Percentiles rank a stretch among this genome's conserved stretches.
phyloP scores from a whole-genome alignment of 495 filamentous ascomycete genomes.

The Hypoxylon fuscum region DNA sequence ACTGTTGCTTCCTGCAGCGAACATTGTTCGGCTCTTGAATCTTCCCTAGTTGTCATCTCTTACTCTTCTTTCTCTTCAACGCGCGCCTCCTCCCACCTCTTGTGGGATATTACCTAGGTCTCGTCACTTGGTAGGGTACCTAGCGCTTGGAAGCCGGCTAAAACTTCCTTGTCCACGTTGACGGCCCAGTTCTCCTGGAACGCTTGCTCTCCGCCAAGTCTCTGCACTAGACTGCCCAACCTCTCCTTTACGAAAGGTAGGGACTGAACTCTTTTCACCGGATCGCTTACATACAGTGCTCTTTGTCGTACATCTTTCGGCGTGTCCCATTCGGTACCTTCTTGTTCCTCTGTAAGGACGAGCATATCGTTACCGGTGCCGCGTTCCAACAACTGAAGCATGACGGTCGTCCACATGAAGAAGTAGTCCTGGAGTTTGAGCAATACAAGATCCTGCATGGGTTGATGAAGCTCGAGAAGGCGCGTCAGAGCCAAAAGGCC shows the following conservation, averaged over 20 bases:
- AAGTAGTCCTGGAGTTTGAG: conserved; percentile 60
- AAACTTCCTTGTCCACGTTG: conserved; percentile 87
- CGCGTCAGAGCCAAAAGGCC: conserved; percentile 83
- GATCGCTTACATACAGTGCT: conserved; percentile 68
- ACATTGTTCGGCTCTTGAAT: no score
- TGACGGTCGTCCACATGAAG: conserved; percentile 61
- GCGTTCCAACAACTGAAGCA: conserved; percentile 50
- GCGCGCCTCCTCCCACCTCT: neutral
- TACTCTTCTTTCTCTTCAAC: no score
- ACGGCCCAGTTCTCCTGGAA: conserved; percentile 83
- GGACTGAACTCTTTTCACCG: conserved; percentile 74
- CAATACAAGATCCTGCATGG: conserved; percentile 59
- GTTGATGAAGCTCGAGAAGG: conserved; percentile 71
- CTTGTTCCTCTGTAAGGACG: conserved; percentile 74
- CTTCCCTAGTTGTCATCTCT: no score
- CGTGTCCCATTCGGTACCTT: conserved; percentile 73
- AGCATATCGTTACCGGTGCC: conserved; percentile 50
- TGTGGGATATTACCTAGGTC: conserved; percentile 2
- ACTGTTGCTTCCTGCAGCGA: no score
- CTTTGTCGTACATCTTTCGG: conserved; percentile 62
- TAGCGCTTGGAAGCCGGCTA: conserved; percentile 66
- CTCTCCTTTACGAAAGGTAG: conserved; percentile 74
- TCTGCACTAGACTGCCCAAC: conserved; percentile 69
- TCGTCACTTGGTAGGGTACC: neutral
- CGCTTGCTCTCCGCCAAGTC: conserved; percentile 72